Conservation (phyloP, 805 yeast species). For the Metschnikowia similis region DNA sequence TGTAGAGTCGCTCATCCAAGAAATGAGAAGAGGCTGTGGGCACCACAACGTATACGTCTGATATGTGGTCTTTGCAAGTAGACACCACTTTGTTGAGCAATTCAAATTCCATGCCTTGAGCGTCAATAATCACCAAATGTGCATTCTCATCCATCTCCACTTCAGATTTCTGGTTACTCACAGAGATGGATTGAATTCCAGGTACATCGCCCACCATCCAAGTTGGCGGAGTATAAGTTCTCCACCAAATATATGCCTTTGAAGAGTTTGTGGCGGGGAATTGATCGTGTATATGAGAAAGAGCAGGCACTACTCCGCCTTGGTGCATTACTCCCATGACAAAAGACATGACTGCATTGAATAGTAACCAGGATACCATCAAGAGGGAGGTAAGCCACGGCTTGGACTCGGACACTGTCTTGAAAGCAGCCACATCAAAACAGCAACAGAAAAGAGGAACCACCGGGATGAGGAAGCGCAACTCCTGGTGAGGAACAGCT, state of each 20-base stretch:
- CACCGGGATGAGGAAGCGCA: constrained; percentile 78
- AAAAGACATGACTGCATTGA: constrained; percentile 55
- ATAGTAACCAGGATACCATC: constrained; percentile 52
- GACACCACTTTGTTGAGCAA: constrained; percentile 20
- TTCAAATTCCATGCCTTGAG: constrained; percentile 43
- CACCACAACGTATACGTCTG: constrained; percentile 28
- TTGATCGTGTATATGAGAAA: constrained; percentile 34
- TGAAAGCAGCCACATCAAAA: constrained; percentile 39
- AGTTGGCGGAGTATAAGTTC: constrained; percentile 88
- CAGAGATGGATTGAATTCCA: constrained; percentile 14
- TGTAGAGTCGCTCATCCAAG: constrained; percentile 40
- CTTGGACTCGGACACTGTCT: neutral
- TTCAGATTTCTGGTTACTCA: constrained; percentile 5
- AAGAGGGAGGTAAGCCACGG: constrained; percentile 17
- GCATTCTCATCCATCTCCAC: constrained; percentile 12
- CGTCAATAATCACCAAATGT: constrained; percentile 31
- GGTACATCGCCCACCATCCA: constrained; percentile 57
- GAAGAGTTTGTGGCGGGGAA: constrained; percentile 2
- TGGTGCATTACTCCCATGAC: constrained; percentile 85
- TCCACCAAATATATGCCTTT: constrained; percentile 76
- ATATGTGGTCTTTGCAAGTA: constrained; percentile 5
- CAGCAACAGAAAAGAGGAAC: constrained; percentile 67
- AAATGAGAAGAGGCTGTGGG: constrained; percentile 37
- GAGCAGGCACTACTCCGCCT: constrained; percentile 78
- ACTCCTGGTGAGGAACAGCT: constrained; percentile 84